A percentile compares a stretch with the other conserved stretches of the same genome.
Conservation (phyloP, 352 stramenopile species). For the Paralagenidium karlingii region DNA sequence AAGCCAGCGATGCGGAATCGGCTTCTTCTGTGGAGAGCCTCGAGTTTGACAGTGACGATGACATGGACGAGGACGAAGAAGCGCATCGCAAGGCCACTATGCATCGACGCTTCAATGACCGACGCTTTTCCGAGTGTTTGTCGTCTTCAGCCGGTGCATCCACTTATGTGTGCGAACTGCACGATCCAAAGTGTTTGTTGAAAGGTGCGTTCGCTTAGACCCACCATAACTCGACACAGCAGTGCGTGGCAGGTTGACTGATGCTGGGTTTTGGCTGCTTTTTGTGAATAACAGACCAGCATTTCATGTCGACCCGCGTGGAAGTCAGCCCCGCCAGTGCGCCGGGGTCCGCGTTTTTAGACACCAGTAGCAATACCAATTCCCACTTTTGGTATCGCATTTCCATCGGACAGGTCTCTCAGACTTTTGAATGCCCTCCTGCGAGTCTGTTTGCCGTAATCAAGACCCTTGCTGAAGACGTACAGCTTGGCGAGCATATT, state of each 20-base stretch:
- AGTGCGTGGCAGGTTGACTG: background rate
- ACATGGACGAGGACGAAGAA: background rate
- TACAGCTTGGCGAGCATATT: conserved; percentile 30
- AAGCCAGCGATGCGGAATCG: background rate
- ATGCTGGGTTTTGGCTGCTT: background rate
- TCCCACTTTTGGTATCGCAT: conserved; percentile 59
- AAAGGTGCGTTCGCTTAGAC: conserved; percentile 26
- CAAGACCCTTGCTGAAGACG: conserved; percentile 35
- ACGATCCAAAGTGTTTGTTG: conserved; percentile 63
- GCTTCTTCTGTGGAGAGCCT: too few relatives aligned
- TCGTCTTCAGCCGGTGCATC: background rate
- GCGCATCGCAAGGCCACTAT: too few relatives aligned
- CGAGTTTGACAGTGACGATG: background rate
- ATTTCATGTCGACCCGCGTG: conserved; percentile 42
- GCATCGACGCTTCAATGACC: background rate
- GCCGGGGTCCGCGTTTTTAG: conserved; percentile 8
- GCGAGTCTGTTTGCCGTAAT: conserved; percentile 39
- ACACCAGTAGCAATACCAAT: conserved; percentile 10
- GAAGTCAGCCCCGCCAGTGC: conserved; percentile 29
- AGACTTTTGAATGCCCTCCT: conserved; percentile 54
- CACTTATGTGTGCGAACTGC: conserved; percentile 62
- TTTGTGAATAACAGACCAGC: conserved; percentile 23
- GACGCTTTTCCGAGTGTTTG: background rate
- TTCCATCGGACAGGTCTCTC: conserved; percentile 29
- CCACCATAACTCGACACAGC: too few relatives aligned